A percentile compares a stretch with the other conserved stretches of the same genome.
Evolutionary conservation across 2,329 filamentous ascomycete species (phyloP).

Genomic region (Colletotrichum sublineola): DNA sequence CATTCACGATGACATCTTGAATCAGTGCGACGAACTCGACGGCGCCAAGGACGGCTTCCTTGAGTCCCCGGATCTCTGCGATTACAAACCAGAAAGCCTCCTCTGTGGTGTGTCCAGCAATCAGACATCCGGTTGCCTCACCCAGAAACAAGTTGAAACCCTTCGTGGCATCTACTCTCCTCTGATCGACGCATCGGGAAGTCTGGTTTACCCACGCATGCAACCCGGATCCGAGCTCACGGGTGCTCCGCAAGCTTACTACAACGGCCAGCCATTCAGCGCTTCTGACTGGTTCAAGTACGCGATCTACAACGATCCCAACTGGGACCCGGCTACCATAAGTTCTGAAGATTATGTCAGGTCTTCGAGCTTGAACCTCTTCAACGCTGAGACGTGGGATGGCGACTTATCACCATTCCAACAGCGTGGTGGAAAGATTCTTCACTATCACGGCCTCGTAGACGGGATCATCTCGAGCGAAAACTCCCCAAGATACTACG

Average conservation of each 20-base stretch:
- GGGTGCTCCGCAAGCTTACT: constrained; percentile 55
- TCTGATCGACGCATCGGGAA: constrained; percentile 49
- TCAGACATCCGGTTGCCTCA: constrained; percentile 2
- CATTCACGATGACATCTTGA: constrained; percentile 41
- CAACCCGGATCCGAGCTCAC: constrained; percentile 64
- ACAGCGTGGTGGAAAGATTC: constrained; percentile 57
- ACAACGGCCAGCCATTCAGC: constrained; percentile 48
- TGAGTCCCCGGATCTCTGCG: constrained; percentile 59
- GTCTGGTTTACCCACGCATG: constrained; percentile 57
- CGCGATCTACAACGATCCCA: constrained; percentile 56
- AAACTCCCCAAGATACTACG: constrained; percentile 62
- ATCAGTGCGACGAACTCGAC: constrained; percentile 65
- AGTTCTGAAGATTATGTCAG: constrained; percentile 51
- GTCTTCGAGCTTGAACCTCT: constrained; percentile 53
- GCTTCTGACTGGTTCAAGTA: constrained; percentile 53
- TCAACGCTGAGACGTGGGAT: constrained; percentile 54
- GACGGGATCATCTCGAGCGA: constrained; percentile 59
- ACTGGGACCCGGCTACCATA: constrained; percentile 52
- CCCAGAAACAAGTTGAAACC: constrained; percentile 53
- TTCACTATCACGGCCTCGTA: constrained; percentile 61
- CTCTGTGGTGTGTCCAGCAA: constrained; percentile 49
- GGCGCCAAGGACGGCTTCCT: constrained; percentile 64
- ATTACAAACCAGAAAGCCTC: constrained; percentile 57
- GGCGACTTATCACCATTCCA: constrained; percentile 56
- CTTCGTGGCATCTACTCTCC: constrained; percentile 51